A percentile compares a stretch with the other conserved stretches of the same genome.
Evolutionary conservation across 2,329 filamentous ascomycete genomes (phyloP).

Genomic region (Beauveria bassiana): DNA sequence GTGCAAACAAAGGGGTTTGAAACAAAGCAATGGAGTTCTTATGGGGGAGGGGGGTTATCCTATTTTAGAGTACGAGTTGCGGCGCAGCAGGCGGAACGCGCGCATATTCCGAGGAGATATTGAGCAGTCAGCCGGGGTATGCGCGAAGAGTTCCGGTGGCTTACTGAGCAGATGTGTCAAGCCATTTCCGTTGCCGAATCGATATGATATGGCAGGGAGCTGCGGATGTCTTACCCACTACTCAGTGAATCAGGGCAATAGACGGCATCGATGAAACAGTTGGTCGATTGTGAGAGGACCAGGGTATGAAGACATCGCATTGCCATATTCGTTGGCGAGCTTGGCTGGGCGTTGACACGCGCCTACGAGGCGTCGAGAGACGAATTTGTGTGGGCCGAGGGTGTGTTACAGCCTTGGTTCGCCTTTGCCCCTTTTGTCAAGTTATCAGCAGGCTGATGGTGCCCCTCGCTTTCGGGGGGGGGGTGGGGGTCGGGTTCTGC

Average conservation of each 20-base stretch:
- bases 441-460: neutral
- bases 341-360: neutral
- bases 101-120: neutral
- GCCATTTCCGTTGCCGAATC: neutral
- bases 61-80: too few relatives aligned
- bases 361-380: neutral
- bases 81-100: neutral
- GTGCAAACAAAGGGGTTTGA: neutral
- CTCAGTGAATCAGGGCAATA: neutral
- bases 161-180: neutral
- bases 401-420: neutral
- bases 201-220: neutral
- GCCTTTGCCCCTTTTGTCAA: neutral
- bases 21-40: neutral
- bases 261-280: too few relatives aligned
- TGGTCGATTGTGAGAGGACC: too few relatives aligned
- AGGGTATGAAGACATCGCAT: too few relatives aligned
- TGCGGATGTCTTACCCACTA: neutral
- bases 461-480: neutral
- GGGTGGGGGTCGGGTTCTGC: too few relatives aligned
- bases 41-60: too few relatives aligned
- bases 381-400: neutral
- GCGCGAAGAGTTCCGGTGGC: neutral
- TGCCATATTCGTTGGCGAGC: too few relatives aligned
- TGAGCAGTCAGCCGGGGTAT: neutral